Base-by-base conservation (phyloP, 371 early-diverging fungal species). In the Haplosporangium sp. region DNA sequence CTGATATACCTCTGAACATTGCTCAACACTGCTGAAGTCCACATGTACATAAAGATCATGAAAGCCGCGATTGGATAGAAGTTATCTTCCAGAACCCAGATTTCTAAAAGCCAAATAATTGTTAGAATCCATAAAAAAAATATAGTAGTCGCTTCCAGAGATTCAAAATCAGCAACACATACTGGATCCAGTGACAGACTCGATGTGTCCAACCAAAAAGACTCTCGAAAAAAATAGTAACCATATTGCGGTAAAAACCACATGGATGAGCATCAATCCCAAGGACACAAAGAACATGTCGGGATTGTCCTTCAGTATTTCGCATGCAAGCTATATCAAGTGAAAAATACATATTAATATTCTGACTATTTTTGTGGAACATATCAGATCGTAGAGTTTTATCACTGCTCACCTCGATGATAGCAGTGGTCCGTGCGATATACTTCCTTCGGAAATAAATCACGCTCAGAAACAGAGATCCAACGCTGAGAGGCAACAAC, bases 231-330 rank as follows among this genome's bases (percentile, higher is more conserved):
- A 92, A 11, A 93, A 83, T 3, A 86, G 52, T 56, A 93, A 76
- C 95, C 95, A 95, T 17, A 91, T 65, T 15, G 85, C 82, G 0
- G 91, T 86, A 70, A 93, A 95, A 1, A 82, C 39, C 61, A 90
- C 77, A 72, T 92, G 91, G 5, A 76, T 78, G 17, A 72, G 67
- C 79, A 92, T 83, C 50, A 94, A 62, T 10, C 77, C 69, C 15
- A 91, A 65, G 0, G 92, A 91, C 9, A 92, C 85, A 27, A 88
- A 71, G 58, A 94, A 83, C 69, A 93, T 86, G 50, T 87, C 86
- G 2, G 94, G 93, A 76, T 94, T 95, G 64, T 85, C 88, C 75
- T 88, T 85, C 34, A 95, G 71, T 15, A 94, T 89, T 66, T 92
- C 93, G 73, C 91, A 92, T 35, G 95, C 91, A 53, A 95, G 85